These are phyloP conservation scores for Dorcoceras hygrometricum DNA, from an alignment of 257 asterid genomes.

Conservation along the genomic window DNA sequence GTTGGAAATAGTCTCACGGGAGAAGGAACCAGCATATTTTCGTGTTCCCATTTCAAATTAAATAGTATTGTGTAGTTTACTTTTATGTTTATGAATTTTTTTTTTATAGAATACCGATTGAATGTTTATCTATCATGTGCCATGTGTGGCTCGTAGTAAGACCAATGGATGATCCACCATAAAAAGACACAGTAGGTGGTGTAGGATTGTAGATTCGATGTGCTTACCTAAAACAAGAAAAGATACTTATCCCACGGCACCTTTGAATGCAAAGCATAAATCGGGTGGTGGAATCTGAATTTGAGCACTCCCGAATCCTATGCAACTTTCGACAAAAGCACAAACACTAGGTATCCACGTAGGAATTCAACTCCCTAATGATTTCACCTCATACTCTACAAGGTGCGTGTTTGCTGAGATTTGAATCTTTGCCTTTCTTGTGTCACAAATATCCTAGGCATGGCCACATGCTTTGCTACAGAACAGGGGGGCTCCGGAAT, in stretches of 20 bases:
- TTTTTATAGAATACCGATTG: background rate
- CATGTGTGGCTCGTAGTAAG: too few species aligned
- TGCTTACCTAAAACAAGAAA: background rate
- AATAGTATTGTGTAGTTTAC: background rate
- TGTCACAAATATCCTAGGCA: background rate
- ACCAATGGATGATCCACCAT: background rate
- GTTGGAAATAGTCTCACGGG: background rate
- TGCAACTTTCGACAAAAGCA: background rate
- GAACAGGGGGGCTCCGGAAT: background rate
- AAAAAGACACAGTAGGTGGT: background rate
- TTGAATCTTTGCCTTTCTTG: background rate
- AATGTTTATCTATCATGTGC: background rate
- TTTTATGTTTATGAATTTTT: too few species aligned
- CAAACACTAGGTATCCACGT: background rate
- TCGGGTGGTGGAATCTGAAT: background rate
- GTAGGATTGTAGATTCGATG: background rate
- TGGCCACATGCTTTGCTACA: background rate
- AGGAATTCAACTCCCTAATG: background rate
- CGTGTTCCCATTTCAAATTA: background rate
- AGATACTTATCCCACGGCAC: background rate
- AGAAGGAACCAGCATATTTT: background rate
- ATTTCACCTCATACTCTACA: background rate
- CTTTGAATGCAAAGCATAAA: background rate
- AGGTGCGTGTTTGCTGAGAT: background rate
- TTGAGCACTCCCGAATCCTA: background rate